Percentiles rank a stretch among this genome's conserved stretches.
phyloP scores from a whole-genome alignment of 345 rosid genomes.

The Crucihimalaya himalaica region DNA sequence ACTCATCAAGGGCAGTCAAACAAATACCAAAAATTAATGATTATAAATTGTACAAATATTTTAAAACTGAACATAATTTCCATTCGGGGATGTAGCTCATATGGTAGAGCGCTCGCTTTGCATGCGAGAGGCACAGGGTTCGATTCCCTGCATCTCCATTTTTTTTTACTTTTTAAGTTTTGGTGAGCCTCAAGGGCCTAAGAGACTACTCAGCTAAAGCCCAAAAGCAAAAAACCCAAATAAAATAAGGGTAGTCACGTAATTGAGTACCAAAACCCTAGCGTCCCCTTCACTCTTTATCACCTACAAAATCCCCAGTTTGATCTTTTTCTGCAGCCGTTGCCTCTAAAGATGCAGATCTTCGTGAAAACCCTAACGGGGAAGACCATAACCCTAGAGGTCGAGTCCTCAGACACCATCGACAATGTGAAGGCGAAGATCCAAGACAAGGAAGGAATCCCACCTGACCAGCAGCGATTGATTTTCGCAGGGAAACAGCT shows the following conservation, averaged over 20 bases:
- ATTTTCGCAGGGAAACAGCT: conserved; percentile 45
- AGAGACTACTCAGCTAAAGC: not conserved
- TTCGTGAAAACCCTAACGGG: conserved; percentile 83
- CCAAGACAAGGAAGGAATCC: conserved; percentile 46
- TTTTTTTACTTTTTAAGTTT: not conserved
- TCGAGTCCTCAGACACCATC: conserved; percentile 43
- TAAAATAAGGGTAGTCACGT: conserved; percentile 18
- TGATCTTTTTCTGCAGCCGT: not conserved
- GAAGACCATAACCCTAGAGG: conserved; percentile 71
- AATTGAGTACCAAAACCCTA: conserved; percentile 26
- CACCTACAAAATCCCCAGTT: not conserved
- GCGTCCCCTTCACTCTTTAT: not conserved
- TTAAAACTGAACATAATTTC: too few relatives aligned
- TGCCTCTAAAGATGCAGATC: conserved; percentile 58
- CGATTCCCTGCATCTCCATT: conserved; percentile 39
- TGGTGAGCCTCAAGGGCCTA: not conserved
- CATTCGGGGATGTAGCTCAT: conserved; percentile 38
- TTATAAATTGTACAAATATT: too few relatives aligned
- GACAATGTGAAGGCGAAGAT: conserved; percentile 46
- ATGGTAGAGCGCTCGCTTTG: conserved; percentile 96
- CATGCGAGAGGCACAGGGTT: conserved; percentile 80
- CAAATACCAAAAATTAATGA: not conserved
- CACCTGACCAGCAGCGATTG: conserved; percentile 42
- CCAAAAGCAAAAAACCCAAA: not conserved
- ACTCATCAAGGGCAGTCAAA: conserved; percentile 20